phyloP scores from a whole-genome alignment of 345 rosid species.

The Salix purpurea region DNA sequence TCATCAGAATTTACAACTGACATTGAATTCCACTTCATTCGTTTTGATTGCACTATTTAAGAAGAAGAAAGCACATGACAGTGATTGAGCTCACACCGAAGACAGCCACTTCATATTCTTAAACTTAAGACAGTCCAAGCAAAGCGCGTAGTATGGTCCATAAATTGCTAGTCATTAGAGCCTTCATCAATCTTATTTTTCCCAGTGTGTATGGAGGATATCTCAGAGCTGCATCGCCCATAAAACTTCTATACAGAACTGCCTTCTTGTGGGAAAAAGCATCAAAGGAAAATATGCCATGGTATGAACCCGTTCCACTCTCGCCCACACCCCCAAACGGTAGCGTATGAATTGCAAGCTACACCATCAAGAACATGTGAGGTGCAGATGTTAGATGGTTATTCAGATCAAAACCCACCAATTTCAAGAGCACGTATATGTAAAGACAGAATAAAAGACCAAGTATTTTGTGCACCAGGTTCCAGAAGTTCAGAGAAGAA shows the following conservation, averaged over 20 bases:
- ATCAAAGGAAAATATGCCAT: constrained; percentile 92
- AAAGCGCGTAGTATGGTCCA: constrained; percentile 48
- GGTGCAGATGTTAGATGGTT: neutral
- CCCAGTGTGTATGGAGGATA: constrained; percentile 72
- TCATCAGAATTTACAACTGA: neutral
- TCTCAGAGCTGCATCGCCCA: constrained; percentile 56
- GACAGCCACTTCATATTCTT: neutral
- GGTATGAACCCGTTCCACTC: constrained; percentile 90
- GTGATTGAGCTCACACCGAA: neutral
- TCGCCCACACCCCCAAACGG: constrained; percentile 98
- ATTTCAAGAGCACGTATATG: neutral
- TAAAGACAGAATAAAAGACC: neutral
- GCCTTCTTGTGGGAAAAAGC: constrained; percentile 96
- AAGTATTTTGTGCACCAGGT: neutral
- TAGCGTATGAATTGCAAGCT: constrained; percentile 60
- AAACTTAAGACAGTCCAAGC: constrained; percentile 39
- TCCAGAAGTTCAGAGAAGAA: constrained; percentile 2
- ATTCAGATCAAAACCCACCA: neutral
- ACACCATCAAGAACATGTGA: constrained; percentile 16
- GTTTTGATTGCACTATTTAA: neutral
- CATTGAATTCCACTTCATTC: neutral
- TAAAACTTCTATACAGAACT: constrained; percentile 61
- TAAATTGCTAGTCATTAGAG: constrained; percentile 47
- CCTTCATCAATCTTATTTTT: constrained; percentile 63
- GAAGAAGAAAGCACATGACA: neutral